Evolutionary conservation across 352 stramenopile species (phyloP).

Genomic region (Elongisporangium senticosum): DNA sequence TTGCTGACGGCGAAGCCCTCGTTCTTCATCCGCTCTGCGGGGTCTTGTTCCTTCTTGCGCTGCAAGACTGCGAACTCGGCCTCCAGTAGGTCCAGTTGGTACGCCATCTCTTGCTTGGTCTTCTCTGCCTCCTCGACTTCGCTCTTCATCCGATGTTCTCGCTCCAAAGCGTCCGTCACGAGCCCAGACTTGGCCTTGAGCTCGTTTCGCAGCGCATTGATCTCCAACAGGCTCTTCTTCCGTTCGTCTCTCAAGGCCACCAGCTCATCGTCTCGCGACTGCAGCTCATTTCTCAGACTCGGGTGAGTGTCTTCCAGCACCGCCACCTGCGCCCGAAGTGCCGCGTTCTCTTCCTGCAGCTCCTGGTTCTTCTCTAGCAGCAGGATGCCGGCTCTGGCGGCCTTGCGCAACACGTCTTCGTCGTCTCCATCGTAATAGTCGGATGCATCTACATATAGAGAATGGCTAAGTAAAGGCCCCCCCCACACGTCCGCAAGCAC

Average conservation of each 20-base stretch:
- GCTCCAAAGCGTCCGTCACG: slow-evolving; percentile 49
- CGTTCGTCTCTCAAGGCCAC: slow-evolving; percentile 35
- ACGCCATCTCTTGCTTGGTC: slow-evolving; percentile 27
- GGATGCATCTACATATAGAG: slow-evolving; percentile 6
- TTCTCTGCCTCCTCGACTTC: slow-evolving; percentile 24
- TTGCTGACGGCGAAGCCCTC: slow-evolving; percentile 25
- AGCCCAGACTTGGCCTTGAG: slow-evolving; percentile 52
- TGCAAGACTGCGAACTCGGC: slow-evolving; percentile 20
- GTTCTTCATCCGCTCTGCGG: slow-evolving; percentile 4
- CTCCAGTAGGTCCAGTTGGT: slow-evolving; percentile 23
- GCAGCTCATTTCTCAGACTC: slow-evolving; percentile 34
- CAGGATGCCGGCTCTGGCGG: slow-evolving; percentile 61
- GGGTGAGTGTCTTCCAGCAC: slow-evolving; percentile 46
- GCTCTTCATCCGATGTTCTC: slow-evolving; percentile 34
- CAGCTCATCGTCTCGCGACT: slow-evolving; percentile 32
- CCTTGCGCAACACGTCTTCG: slow-evolving; percentile 56
- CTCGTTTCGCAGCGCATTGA: slow-evolving; percentile 45
- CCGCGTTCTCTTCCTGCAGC: slow-evolving; percentile 48
- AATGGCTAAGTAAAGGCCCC: not conserved
- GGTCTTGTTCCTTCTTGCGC: not conserved
- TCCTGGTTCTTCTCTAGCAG: slow-evolving; percentile 73
- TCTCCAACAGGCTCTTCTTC: slow-evolving; percentile 38
- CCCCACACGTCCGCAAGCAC: not conserved
- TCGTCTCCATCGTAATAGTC: slow-evolving; percentile 45
- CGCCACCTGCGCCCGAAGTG: slow-evolving; percentile 51